phyloP scores from a whole-genome alignment of 2,329 filamentous ascomycete species.

The Alternaria tenuissima region DNA sequence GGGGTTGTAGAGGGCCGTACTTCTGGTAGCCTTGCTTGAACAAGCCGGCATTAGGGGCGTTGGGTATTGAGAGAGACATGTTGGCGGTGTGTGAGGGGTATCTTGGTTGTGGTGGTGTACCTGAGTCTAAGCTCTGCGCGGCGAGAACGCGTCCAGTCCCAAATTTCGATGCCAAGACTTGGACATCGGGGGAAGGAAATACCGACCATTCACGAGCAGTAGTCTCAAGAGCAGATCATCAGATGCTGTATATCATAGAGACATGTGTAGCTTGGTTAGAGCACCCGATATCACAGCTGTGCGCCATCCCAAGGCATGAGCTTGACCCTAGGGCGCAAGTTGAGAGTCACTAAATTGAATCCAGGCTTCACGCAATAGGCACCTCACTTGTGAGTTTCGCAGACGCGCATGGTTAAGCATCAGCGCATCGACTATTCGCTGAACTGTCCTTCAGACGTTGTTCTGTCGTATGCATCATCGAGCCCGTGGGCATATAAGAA shows the following conservation, averaged over 20 bases:
- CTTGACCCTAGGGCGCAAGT: not conserved
- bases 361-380: not conserved
- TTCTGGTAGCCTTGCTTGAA: slow-evolving; percentile 98
- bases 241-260: not conserved
- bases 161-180: slow-evolving; percentile 29
- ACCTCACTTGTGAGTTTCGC: not conserved
- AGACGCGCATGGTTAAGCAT: not conserved
- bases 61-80: slow-evolving; percentile 97
- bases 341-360: not conserved
- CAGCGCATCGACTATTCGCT: not conserved
- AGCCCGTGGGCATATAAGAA: not conserved
- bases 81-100: slow-evolving; percentile 45
- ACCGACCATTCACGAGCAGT: slow-evolving; percentile 11
- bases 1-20: slow-evolving; percentile 62
- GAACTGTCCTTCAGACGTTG: not conserved
- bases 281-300: not conserved
- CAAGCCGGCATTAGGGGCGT: slow-evolving; percentile 88
- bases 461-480: not conserved
- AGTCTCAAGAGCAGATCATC: not conserved
- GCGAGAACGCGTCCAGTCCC: slow-evolving; percentile 40
- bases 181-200: slow-evolving; percentile 17
- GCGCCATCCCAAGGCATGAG: not conserved
- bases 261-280: not conserved
- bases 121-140: slow-evolving; percentile 23
- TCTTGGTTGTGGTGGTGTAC: slow-evolving; percentile 38